Conservation (phyloP, 306 rosid species). For the Fragaria iinumae region DNA sequence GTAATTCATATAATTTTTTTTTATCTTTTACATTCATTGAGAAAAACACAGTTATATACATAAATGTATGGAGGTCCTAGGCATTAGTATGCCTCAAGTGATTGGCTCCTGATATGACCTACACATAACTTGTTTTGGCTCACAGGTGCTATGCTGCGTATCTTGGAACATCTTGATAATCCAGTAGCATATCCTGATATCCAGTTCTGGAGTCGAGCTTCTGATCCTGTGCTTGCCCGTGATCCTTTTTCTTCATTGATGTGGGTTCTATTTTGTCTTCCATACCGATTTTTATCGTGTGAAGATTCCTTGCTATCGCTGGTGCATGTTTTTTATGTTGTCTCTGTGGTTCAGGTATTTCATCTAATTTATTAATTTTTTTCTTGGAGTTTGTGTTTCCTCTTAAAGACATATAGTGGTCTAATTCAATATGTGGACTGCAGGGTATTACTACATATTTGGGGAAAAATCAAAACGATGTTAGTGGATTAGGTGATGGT, state of each 20-base stretch:
- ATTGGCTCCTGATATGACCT: not conserved
- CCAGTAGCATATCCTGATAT: slow-evolving; percentile 46
- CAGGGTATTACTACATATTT: slow-evolving; percentile 68
- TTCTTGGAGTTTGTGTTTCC: slow-evolving; percentile 15
- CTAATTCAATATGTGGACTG: slow-evolving; percentile 31
- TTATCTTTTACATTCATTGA: not conserved
- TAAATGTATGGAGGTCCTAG: not conserved
- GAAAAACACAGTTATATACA: not conserved
- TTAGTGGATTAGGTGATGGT: slow-evolving; percentile 39
- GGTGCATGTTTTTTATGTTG: slow-evolving; percentile 78
- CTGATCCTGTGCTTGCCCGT: slow-evolving; percentile 77
- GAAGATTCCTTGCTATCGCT: slow-evolving; percentile 76
- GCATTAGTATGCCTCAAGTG: not conserved
- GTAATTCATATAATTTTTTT: not conserved
- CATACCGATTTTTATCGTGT: slow-evolving; percentile 73
- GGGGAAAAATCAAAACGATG: slow-evolving; percentile 44
- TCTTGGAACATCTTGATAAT: slow-evolving; percentile 50
- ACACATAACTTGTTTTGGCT: slow-evolving; percentile 16
- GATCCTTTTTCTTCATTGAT: slow-evolving; percentile 94
- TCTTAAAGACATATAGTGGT: slow-evolving; percentile 11
- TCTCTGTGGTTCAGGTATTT: slow-evolving; percentile 83
- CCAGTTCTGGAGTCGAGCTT: slow-evolving; percentile 75
- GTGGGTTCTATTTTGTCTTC: slow-evolving; percentile 95
- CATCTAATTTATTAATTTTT: slow-evolving; percentile 17
- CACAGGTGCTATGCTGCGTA: slow-evolving; percentile 56